phyloP scores from a whole-genome alignment of 2,329 filamentous ascomycete genomes.

The Fusarium musae region DNA sequence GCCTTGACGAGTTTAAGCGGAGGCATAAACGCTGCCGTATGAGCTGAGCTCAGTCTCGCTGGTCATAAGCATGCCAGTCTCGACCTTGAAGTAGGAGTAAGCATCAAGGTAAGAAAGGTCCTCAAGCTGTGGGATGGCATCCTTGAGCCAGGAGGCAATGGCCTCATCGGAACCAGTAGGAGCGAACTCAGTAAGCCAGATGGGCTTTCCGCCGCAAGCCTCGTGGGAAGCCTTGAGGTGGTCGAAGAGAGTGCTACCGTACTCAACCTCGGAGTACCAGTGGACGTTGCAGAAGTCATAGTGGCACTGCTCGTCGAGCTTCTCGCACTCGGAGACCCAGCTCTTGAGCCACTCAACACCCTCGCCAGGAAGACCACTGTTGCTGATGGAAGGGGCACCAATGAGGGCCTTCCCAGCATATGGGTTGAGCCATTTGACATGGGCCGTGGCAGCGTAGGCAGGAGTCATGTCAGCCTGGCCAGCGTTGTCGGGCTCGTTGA shows the following conservation, averaged over 20 bases:
- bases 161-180: constrained; percentile 56
- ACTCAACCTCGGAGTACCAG: constrained; percentile 68
- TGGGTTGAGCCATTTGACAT: constrained; percentile 65
- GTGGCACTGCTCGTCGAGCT: constrained; percentile 55
- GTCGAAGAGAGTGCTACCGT: constrained; percentile 62
- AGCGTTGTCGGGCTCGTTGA: constrained; percentile 77
- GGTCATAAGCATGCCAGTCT: constrained; percentile 55
- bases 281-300: constrained; percentile 72
- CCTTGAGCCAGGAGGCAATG: constrained; percentile 60
- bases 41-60: constrained; percentile 54
- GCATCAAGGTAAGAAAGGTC: constrained; percentile 61
- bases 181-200: constrained; percentile 75
- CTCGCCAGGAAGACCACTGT: constrained; percentile 61
- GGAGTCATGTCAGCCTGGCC: constrained; percentile 69
- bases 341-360: constrained; percentile 67
- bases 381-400: constrained; percentile 70
- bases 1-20: constrained; percentile 40
- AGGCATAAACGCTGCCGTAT: constrained; percentile 63
- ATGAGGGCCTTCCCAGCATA: constrained; percentile 65
- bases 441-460: constrained; percentile 61
- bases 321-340: constrained; percentile 64
- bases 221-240: constrained; percentile 62
- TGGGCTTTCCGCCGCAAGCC: constrained; percentile 56
- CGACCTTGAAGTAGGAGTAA: constrained; percentile 69
- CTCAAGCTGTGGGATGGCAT: constrained; percentile 61